phyloP scores from a whole-genome alignment of 2,329 filamentous ascomycete species.

The Fusarium bactridioides region DNA sequence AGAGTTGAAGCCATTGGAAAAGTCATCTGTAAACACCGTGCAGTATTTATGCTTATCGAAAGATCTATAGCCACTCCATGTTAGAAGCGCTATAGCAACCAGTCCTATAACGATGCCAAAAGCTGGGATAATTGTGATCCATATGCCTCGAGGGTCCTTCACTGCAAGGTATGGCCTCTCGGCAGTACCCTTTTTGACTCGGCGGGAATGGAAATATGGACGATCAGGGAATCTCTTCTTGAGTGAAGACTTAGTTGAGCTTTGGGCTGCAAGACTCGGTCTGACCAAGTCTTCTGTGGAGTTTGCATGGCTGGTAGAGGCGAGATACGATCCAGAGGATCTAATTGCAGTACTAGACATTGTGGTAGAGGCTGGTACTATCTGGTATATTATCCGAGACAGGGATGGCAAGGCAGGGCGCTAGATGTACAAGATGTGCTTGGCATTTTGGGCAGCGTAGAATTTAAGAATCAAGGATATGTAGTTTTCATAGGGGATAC shows the following conservation, averaged over 20 bases:
- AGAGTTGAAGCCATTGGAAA: not conserved
- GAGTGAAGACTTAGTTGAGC: not conserved
- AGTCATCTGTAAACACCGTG: not conserved
- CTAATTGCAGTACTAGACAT: not conserved
- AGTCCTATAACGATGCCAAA: not conserved
- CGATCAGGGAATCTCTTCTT: not conserved
- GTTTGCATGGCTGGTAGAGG: not conserved
- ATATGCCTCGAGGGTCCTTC: not conserved
- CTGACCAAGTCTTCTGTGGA: not conserved
- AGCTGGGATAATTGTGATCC: not conserved
- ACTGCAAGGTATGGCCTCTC: not conserved
- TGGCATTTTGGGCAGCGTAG: not conserved
- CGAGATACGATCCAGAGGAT: not conserved
- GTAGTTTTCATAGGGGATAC: accelerated
- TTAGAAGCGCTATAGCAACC: not conserved
- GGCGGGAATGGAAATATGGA: not conserved
- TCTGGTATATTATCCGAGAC: not conserved
- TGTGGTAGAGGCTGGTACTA: not conserved
- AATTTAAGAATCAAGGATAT: not conserved
- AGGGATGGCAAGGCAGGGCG: not conserved
- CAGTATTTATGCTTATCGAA: not conserved
- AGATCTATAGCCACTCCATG: not conserved
- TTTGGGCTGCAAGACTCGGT: not conserved
- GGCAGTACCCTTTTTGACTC: not conserved
- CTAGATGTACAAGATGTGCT: not conserved